A percentile compares a stretch with the other conserved stretches of the same genome.
Evolutionary conservation across 2,329 filamentous ascomycete species (phyloP).

Genomic region (Neopestalotiopsis sp.): DNA sequence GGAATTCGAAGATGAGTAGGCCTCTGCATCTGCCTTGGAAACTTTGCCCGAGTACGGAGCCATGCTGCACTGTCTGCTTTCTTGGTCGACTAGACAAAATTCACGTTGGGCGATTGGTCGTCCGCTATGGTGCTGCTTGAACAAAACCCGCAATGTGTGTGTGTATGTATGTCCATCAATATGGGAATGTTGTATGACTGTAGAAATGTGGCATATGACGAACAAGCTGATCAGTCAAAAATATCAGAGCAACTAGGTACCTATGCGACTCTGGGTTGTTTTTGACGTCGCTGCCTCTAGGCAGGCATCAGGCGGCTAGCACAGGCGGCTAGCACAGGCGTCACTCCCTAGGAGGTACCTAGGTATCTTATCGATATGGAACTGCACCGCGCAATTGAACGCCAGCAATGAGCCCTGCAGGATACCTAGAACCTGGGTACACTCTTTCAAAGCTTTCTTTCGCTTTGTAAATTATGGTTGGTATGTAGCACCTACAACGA

Average conservation of each 20-base stretch:
- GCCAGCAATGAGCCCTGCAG: too few relatives aligned
- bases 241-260: too few relatives aligned
- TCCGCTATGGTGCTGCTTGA: background rate
- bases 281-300: too few relatives aligned
- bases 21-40: conserved; percentile 57
- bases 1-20: conserved; percentile 61
- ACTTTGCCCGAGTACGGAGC: conserved; percentile 52
- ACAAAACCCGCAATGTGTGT: background rate
- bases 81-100: background rate
- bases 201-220: background rate
- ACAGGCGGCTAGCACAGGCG: too few relatives aligned
- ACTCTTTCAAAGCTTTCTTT: too few relatives aligned
- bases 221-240: too few relatives aligned
- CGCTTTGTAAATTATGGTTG: too few relatives aligned
- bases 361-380: background rate
- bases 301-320: too few relatives aligned
- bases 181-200: background rate
- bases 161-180: background rate
- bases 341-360: too few relatives aligned
- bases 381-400: background rate
- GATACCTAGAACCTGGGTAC: too few relatives aligned
- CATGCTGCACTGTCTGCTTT: conserved; percentile 27
- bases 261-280: too few relatives aligned
- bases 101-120: background rate
- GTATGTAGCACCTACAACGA: too few relatives aligned